These are phyloP conservation scores for Marasmius tenuissimus DNA, from an alignment of 1,284 basidiomycete genomes.

Conservation along the genomic window DNA sequence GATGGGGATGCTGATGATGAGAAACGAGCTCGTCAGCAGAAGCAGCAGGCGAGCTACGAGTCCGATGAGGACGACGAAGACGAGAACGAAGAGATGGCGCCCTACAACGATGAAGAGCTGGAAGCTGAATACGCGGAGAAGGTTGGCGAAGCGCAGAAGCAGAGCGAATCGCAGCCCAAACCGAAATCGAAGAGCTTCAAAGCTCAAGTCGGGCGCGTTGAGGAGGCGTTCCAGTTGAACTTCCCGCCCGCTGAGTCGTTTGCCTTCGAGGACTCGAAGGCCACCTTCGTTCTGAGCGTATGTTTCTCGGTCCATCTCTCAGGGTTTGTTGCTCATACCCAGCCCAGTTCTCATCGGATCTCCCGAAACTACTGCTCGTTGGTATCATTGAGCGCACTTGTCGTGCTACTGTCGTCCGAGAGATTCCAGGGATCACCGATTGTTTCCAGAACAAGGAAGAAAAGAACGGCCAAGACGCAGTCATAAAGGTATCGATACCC, in stretches of 20 bases:
- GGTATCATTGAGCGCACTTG: slow-evolving; percentile 89
- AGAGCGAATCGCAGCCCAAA: slow-evolving; percentile 32
- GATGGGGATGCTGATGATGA: slow-evolving; percentile 80
- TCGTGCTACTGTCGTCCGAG: slow-evolving; percentile 80
- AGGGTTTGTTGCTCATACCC: slow-evolving; percentile 4
- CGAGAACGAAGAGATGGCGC: slow-evolving; percentile 40
- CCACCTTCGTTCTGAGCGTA: slow-evolving; percentile 83
- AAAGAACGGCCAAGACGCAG: slow-evolving; percentile 45
- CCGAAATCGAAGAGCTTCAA: slow-evolving; percentile 19
- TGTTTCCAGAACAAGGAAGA: slow-evolving; percentile 75
- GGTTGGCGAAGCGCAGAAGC: slow-evolving; percentile 33
- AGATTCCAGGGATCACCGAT: slow-evolving; percentile 84
- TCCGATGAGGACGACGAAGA: slow-evolving; percentile 55
- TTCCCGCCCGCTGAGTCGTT: slow-evolving; percentile 69
- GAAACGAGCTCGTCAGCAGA: slow-evolving; percentile 66
- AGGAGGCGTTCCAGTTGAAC: slow-evolving; percentile 51
- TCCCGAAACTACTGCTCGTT: slow-evolving; percentile 90
- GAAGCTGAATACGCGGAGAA: slow-evolving; percentile 67
- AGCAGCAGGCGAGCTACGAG: slow-evolving; percentile 76
- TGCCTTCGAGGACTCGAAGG: slow-evolving; percentile 72
- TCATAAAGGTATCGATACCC: slow-evolving; percentile 47
- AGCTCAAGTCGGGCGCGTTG: slow-evolving; percentile 24
- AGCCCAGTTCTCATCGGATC: slow-evolving; percentile 60
- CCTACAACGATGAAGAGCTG: slow-evolving; percentile 59
- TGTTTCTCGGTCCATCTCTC: slow-evolving; percentile 7